Percentiles rank a stretch among this genome's conserved stretches.
These are phyloP conservation scores for Thuja plicata DNA, from an alignment of 83 land plant genomes.

Conservation along the genomic window DNA sequence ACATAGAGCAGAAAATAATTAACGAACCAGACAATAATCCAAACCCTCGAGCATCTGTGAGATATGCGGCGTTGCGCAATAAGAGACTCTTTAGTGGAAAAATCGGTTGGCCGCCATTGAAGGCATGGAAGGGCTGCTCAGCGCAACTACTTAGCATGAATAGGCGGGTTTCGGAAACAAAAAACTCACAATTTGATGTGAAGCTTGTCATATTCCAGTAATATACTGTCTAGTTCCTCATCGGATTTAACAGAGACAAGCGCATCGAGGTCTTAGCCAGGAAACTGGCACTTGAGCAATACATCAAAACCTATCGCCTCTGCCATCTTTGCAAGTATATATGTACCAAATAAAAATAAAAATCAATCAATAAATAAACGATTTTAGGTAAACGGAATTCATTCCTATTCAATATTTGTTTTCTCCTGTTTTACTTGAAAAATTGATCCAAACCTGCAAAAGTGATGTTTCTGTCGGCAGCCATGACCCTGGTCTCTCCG, in stretches of 20 bases:
- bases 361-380: neutral
- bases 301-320: neutral
- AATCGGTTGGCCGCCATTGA: too few species aligned
- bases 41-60: too few species aligned
- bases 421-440: too few species aligned
- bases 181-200: too few species aligned
- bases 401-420: too few species aligned
- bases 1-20: too few species aligned
- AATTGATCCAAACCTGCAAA: constrained; percentile 18
- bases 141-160: too few species aligned
- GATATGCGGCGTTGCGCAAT: too few species aligned
- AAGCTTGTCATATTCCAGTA: constrained; percentile 12
- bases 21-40: too few species aligned
- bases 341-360: neutral
- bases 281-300: constrained; percentile 18
- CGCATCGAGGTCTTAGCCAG: constrained; percentile 13
- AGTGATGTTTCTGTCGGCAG: constrained; percentile 19
- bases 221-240: constrained; percentile 2
- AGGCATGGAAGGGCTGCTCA: too few species aligned
- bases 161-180: too few species aligned
- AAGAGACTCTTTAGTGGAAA: too few species aligned
- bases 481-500: constrained; percentile 25
- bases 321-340: neutral
- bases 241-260: constrained; percentile 14
- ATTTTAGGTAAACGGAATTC: neutral